Evolutionary conservation across 2,329 filamentous ascomycete species (phyloP).

Genomic region (Microcyclospora pomicola): DNA sequence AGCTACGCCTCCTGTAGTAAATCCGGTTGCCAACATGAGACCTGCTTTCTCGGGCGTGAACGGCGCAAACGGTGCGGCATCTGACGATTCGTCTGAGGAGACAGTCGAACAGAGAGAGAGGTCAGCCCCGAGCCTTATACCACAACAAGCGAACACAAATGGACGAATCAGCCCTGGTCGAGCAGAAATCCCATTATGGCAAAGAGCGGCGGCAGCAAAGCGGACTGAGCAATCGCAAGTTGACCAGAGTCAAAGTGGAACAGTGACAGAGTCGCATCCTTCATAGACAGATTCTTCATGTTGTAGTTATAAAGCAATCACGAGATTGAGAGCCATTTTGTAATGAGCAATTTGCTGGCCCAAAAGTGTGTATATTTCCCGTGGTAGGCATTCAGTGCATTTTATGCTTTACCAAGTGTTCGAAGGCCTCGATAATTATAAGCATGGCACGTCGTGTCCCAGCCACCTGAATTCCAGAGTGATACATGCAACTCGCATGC

Average conservation of each 20-base stretch:
- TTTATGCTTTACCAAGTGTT: no score
- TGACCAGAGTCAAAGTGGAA: background rate
- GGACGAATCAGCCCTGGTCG: background rate
- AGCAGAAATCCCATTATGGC: background rate
- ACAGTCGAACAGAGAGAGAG: background rate
- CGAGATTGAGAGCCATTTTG: background rate
- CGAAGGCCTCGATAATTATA: no score
- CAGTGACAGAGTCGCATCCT: background rate
- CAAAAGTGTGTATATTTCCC: background rate
- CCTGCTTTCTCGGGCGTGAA: background rate
- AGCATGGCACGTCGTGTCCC: no score
- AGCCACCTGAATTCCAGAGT: no score
- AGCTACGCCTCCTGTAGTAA: background rate
- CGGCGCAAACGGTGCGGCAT: background rate
- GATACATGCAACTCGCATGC: no score
- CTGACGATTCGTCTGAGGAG: background rate
- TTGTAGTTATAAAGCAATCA: background rate
- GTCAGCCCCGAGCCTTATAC: background rate
- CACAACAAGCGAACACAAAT: background rate
- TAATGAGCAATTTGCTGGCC: background rate
- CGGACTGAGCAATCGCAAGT: background rate
- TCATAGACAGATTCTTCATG: background rate
- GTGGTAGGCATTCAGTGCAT: background rate
- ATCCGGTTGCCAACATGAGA: conserved; percentile 2
- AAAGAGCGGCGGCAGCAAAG: background rate